Conservation (phyloP, 805 yeast species). For the Isabelozyma gotoi region DNA sequence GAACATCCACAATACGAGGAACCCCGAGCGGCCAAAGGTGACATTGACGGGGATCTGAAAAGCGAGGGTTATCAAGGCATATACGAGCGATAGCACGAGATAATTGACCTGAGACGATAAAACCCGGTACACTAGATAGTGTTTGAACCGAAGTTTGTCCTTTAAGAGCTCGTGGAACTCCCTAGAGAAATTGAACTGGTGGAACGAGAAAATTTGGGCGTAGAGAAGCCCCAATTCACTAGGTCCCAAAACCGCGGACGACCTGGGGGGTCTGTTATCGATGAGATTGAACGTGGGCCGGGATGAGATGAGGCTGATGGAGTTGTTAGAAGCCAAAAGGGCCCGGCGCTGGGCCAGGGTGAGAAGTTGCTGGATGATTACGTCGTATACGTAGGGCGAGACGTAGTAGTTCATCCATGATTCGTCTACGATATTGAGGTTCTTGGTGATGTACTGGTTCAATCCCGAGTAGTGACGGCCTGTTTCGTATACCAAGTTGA, state of each 20-base stretch:
- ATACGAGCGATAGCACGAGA: slow-evolving; percentile 27
- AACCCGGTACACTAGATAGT: slow-evolving; percentile 25
- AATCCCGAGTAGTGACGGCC: slow-evolving; percentile 32
- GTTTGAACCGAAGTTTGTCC: slow-evolving; percentile 18
- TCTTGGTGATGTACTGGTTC: slow-evolving; percentile 25
- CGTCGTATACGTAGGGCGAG: slow-evolving; percentile 15
- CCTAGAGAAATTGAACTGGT: slow-evolving; percentile 32
- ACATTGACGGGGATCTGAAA: slow-evolving; percentile 23
- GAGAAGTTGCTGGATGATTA: slow-evolving; percentile 11
- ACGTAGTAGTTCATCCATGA: slow-evolving; percentile 23
- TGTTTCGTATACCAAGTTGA: slow-evolving; percentile 22
- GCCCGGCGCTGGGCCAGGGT: slow-evolving; percentile 11
- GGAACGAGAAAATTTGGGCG: slow-evolving; percentile 31
- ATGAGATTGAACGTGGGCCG: slow-evolving; percentile 21
- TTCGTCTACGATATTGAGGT: slow-evolving; percentile 14
- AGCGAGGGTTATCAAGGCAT: slow-evolving; percentile 29
- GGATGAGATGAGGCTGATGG: slow-evolving; percentile 14
- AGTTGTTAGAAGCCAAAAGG: slow-evolving; percentile 12
- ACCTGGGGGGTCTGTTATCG: slow-evolving; percentile 18
- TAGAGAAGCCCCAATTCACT: slow-evolving; percentile 32
- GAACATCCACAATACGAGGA: slow-evolving; percentile 32
- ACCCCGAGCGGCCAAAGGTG: slow-evolving; percentile 31
- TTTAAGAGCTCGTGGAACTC: slow-evolving; percentile 21
- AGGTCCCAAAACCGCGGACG: slow-evolving; percentile 29
- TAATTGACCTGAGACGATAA: slow-evolving; percentile 30